Evolutionary conservation across 2,329 filamentous ascomycete genomes (phyloP).

Genomic region (Zymoseptoria tritici): DNA sequence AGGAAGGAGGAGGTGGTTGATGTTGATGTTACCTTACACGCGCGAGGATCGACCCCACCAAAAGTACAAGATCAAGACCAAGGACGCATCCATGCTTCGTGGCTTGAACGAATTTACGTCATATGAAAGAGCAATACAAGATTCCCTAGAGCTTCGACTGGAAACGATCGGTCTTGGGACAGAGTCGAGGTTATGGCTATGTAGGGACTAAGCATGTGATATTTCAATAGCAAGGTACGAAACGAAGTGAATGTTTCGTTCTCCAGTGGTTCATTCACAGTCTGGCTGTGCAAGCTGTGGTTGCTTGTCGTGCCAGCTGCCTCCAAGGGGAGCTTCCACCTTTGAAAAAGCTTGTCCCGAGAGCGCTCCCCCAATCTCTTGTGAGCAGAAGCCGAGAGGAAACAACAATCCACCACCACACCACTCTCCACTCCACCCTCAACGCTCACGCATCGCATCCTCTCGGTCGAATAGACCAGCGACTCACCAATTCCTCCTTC

Average conservation of each 20-base stretch:
- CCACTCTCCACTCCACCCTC: not conserved
- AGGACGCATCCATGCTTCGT: not conserved
- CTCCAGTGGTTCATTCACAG: not conserved
- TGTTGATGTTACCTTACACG: not conserved
- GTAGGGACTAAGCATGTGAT: not conserved
- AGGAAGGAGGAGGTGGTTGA: not conserved
- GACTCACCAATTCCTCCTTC: not conserved
- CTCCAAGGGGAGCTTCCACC: not conserved
- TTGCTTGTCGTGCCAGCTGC: not conserved
- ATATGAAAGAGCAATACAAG: not conserved
- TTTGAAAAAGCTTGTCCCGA: not conserved
- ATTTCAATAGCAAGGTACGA: not conserved
- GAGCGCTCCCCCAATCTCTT: not conserved
- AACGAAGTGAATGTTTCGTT: not conserved
- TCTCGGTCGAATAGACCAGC: not conserved
- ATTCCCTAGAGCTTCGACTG: not conserved
- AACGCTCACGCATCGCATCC: not conserved
- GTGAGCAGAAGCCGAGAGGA: not conserved
- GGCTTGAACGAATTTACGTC: not conserved
- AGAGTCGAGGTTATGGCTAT: not conserved
- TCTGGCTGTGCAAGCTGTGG: not conserved
- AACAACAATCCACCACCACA: not conserved
- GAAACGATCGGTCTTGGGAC: not conserved
- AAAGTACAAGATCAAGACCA: not conserved
- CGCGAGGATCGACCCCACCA: not conserved